These are phyloP conservation scores for Pseudogymnoascus sp. DNA, from an alignment of 2,329 filamentous ascomycete species.

Conservation along the genomic window DNA sequence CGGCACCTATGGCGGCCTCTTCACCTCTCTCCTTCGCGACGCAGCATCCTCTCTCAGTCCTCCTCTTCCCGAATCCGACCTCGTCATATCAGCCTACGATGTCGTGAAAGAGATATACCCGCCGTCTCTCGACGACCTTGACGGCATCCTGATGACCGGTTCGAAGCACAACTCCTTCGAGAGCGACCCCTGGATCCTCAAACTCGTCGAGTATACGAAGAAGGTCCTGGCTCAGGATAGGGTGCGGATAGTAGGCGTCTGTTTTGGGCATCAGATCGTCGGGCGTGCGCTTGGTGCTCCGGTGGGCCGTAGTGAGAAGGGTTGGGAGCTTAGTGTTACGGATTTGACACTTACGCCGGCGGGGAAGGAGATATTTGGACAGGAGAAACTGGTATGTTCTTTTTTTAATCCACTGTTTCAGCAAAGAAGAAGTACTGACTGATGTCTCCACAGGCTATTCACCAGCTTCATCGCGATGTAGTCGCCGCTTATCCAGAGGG, in stretches of 20 bases:
- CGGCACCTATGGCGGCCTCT: constrained; percentile 66
- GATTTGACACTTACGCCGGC: constrained; percentile 60
- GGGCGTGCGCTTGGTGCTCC: constrained; percentile 63
- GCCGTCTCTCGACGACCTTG: constrained; percentile 65
- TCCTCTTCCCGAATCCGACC: constrained; percentile 23
- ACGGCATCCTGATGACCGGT: constrained; percentile 78
- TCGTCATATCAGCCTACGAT: constrained; percentile 62
- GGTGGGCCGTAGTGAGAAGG: constrained; percentile 59
- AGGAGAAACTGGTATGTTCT: constrained; percentile 48
- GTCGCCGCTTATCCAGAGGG: constrained; percentile 58
- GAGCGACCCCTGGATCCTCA: constrained; percentile 67
- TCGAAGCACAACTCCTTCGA: constrained; percentile 69
- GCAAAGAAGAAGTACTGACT: neutral
- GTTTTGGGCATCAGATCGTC: constrained; percentile 84
- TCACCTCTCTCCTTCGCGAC: constrained; percentile 51
- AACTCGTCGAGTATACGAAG: constrained; percentile 62
- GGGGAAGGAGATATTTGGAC: constrained; percentile 66
- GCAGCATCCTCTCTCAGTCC: constrained; percentile 27
- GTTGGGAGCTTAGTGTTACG: constrained; percentile 78
- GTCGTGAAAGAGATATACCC: constrained; percentile 64
- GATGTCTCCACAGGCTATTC: constrained; percentile 49
- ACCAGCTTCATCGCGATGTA: constrained; percentile 83
- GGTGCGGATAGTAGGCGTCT: constrained; percentile 70
- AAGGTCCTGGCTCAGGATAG: constrained; percentile 52
- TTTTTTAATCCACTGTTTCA: neutral